Evolutionary conservation across 805 yeast species (phyloP), one percentile per base, ranked within the genome.

Genomic region (Candida boleticola): DNA sequence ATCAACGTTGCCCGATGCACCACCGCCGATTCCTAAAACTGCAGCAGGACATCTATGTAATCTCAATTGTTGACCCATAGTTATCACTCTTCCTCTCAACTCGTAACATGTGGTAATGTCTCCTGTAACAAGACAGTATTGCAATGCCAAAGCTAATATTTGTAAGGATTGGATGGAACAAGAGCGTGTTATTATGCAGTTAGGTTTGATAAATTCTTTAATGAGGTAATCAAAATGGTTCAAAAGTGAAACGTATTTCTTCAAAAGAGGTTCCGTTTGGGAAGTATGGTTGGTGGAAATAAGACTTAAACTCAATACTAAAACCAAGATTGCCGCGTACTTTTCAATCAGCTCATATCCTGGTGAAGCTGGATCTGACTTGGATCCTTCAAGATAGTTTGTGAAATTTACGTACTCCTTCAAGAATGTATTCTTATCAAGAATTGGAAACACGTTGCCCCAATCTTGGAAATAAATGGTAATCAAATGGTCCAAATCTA

Each of bases 11-110:
- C 43, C 43, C 11, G 25, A 19, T 7, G 29, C 40, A 20, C 50
- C 54, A 7, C 59, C 60, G 26, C 77, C 76, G 2, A 84, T 73
- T 1, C 92, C 92, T 38, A 84, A 64, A 3, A 87, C 89, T 0
- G 92, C 92, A 3, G 90, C 81, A 7, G 95, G 96, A 60, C 95
- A 85, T 51, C 95, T 73, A 58, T 89, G 95, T 35, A 89, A 68
- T 51, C 97, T 77, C 40, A 89, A 66, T 52, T 89, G 93, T 53
- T 87, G 95, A 3, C 90, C 83, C 90, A 87, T 85, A 21, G 89
- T 82, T 10, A 84, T 79, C 5, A 84, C 82, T 50, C 81, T 72
- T 33, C 92, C 90, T 45, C 96, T 73, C 32, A 85, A 70, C 40
- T 83, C 84, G 64, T 88, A 89, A 46, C 89, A 74, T 1, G 88